Conservation (phyloP, 768 basidiomycete genomes). For the Lentinula sp. region DNA sequence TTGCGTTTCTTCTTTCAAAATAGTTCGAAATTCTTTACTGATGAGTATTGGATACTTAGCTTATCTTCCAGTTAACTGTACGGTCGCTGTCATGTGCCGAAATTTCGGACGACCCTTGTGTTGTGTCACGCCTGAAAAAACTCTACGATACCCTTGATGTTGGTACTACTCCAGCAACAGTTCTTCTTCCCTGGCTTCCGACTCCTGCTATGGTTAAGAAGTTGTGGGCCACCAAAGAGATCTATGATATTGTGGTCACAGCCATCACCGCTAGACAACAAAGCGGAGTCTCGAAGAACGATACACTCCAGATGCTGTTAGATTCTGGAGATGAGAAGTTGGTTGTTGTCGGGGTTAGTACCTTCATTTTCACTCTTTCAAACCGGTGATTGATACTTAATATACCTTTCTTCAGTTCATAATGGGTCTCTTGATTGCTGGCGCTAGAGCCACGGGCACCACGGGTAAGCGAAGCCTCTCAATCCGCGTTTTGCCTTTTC, state of each 20-base stretch:
- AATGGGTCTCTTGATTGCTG: constrained; percentile 76
- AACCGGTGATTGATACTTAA: constrained; percentile 9
- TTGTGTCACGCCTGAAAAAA: constrained; percentile 55
- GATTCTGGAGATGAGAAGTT: constrained; percentile 64
- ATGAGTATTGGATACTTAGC: constrained; percentile 25
- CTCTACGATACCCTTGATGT: constrained; percentile 66
- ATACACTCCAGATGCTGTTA: constrained; percentile 70
- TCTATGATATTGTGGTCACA: constrained; percentile 61
- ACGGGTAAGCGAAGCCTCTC: constrained; percentile 36
- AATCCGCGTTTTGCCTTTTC: background rate
- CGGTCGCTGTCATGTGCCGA: constrained; percentile 63
- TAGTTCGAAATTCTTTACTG: background rate
- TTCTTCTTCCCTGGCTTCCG: constrained; percentile 75
- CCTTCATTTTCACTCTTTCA: constrained; percentile 1
- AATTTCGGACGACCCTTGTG: constrained; percentile 57
- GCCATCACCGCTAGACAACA: constrained; percentile 53
- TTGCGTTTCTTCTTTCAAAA: constrained; percentile 15
- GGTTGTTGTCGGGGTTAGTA: constrained; percentile 62
- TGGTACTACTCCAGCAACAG: constrained; percentile 65
- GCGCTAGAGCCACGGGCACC: constrained; percentile 75
- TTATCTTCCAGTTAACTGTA: constrained; percentile 70
- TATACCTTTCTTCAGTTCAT: constrained; percentile 49
- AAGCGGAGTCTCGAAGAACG: constrained; percentile 52
- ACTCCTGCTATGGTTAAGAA: constrained; percentile 67
- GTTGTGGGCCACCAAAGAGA: constrained; percentile 65